These are phyloP conservation scores for Jacaranda mimosifolia DNA, from an alignment of 257 asterid genomes.

Conservation along the genomic window DNA sequence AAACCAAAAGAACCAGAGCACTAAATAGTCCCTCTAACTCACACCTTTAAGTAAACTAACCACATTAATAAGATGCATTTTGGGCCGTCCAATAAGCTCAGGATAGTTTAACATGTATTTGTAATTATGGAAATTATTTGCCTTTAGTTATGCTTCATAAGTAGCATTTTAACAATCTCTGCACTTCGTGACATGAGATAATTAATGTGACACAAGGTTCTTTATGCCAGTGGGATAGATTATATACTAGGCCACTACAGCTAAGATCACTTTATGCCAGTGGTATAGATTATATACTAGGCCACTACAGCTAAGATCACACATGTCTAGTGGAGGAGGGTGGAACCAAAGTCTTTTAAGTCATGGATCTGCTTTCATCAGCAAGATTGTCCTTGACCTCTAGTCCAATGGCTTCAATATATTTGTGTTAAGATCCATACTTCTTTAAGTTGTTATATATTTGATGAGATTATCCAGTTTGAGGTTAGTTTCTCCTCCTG, in stretches of 20 bases:
- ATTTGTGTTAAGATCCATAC: neutral
- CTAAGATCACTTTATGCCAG: neutral
- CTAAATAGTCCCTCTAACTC: neutral
- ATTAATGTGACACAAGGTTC: neutral
- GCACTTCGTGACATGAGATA: neutral
- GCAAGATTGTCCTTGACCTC: neutral
- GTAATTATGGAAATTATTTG: neutral
- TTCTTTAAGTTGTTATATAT: neutral
- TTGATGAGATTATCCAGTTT: neutral
- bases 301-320: no score
- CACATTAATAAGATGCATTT: neutral
- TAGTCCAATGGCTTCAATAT: neutral
- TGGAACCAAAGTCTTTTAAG: no score
- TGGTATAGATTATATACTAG: neutral
- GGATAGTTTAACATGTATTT: neutral
- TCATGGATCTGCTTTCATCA: neutral
- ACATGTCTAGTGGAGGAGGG: no score
- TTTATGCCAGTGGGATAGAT: neutral
- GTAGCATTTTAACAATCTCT: neutral
- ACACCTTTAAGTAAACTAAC: no score
- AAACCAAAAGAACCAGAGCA: neutral
- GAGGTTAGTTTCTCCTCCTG: slow-evolving; percentile 8
- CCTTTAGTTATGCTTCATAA: neutral
- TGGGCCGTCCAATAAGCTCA: no score
- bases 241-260: neutral